A percentile compares a stretch with the other conserved stretches of the same genome.
Evolutionary conservation across 1,284 basidiomycete genomes (phyloP).

Genomic region (Hymenochaete sp.): DNA sequence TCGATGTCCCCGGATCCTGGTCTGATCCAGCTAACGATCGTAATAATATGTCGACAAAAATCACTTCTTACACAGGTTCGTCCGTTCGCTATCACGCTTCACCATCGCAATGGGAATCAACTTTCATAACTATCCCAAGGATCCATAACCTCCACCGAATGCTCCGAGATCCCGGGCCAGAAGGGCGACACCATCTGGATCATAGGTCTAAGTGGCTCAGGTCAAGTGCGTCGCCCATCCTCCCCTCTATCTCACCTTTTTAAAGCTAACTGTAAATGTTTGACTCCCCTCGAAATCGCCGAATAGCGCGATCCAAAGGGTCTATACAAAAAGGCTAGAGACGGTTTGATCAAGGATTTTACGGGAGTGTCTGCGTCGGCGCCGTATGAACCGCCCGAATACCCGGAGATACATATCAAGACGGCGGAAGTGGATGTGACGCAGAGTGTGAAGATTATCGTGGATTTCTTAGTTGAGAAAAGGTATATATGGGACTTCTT

Average conservation of each 20-base stretch:
- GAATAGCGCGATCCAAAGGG: conserved; percentile 97
- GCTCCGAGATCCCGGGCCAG: conserved; percentile 64
- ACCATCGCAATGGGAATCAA: not conserved
- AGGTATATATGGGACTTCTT: conserved; percentile 48
- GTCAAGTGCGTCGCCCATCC: conserved; percentile 51
- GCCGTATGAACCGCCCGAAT: conserved; percentile 87
- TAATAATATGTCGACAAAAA: conserved; percentile 85
- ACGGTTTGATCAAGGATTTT: conserved; percentile 97
- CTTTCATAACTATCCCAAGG: conserved; percentile 41
- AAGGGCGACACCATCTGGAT: conserved; percentile 89
- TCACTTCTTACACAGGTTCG: conserved; percentile 64
- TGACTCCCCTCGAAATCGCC: conserved; percentile 71
- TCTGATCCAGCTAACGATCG: too few species aligned
- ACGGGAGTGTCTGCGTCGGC: conserved; percentile 98
- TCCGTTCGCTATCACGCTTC: not conserved
- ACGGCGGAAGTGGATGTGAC: conserved; percentile 78
- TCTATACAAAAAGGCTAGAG: conserved; percentile 93
- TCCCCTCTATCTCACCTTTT: not conserved
- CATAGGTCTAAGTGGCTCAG: conserved; percentile 87
- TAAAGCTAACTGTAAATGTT: conserved; percentile 4
- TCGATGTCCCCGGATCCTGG: too few species aligned
- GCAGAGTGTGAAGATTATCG: conserved; percentile 75
- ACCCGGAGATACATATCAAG: conserved; percentile 90
- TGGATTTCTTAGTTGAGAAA: conserved; percentile 69
- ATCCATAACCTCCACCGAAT: conserved; percentile 63